Conservation (phyloP, 2,329 filamentous ascomycete species). For the Blastomyces silverae region DNA sequence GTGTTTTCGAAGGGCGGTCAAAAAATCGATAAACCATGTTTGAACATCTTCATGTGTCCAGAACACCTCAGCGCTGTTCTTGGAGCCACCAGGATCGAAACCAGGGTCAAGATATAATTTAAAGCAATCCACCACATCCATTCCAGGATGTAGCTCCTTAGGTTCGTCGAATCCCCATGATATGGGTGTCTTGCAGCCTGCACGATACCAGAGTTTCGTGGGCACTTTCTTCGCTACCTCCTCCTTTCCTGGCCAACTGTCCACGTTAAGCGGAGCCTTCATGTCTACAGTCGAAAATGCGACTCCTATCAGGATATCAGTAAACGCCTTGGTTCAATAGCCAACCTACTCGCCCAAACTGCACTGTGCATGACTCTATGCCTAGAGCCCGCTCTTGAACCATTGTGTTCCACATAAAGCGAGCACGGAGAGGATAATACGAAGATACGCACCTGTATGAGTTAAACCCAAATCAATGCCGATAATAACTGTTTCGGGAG, state of each 20-base stretch:
- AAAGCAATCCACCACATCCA: conserved; percentile 13
- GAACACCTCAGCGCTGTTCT: neutral
- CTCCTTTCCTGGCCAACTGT: conserved; percentile 4
- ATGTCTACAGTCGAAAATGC: conserved; percentile 10
- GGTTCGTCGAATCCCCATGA: conserved; percentile 12
- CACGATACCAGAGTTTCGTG: conserved; percentile 11
- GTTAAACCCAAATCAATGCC: conserved; percentile 14
- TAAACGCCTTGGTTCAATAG: neutral
- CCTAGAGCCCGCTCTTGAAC: neutral
- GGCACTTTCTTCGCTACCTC: conserved; percentile 11
- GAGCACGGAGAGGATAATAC: neutral
- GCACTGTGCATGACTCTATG: neutral
- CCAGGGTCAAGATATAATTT: conserved; percentile 14
- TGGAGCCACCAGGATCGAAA: neutral
- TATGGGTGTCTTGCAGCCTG: conserved; percentile 8
- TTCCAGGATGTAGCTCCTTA: conserved; percentile 3
- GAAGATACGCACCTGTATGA: conserved; percentile 5
- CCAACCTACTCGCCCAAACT: neutral
- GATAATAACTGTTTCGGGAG: conserved; percentile 8
- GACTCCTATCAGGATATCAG: conserved; percentile 2
- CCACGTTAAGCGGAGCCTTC: neutral
- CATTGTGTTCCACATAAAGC: neutral
- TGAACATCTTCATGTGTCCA: conserved; percentile 12
- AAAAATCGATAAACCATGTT: conserved; percentile 14
- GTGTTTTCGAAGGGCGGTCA: conserved; percentile 11